A percentile compares a stretch with the other conserved stretches of the same genome.
Conservation (phyloP, 352 stramenopile genomes). For the Phytophthora rubi region DNA sequence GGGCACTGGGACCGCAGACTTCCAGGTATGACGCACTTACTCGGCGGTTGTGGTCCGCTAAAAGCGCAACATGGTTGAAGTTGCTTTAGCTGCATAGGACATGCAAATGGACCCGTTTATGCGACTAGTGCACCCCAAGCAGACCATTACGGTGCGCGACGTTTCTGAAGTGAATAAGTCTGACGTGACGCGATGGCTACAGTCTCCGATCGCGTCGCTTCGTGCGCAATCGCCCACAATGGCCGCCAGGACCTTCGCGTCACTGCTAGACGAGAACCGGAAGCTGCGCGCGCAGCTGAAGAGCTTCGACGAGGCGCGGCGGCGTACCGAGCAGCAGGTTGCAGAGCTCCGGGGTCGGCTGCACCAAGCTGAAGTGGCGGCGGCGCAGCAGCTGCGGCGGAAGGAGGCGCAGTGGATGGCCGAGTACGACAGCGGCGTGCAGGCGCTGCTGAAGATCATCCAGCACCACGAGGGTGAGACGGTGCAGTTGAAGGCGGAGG, state of each 20-base stretch:
- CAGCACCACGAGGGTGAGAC: constrained; percentile 46
- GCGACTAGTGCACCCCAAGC: background rate
- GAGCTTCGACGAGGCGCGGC: constrained; percentile 22
- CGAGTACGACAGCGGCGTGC: constrained; percentile 53
- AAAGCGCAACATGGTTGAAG: background rate
- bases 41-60: constrained; percentile 24
- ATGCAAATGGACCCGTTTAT: background rate
- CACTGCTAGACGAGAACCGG: constrained; percentile 48
- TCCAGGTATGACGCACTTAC: background rate
- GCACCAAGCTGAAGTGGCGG: constrained; percentile 29
- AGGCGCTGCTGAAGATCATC: constrained; percentile 56
- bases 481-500: constrained; percentile 15
- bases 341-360: constrained; percentile 26
- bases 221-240: constrained; percentile 7
- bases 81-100: too few species aligned
- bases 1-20: too few species aligned
- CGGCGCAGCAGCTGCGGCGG: constrained; percentile 17
- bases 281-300: constrained; percentile 45
- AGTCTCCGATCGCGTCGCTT: constrained; percentile 19
- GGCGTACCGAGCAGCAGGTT: constrained; percentile 17
- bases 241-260: background rate
- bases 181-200: background rate
- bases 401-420: constrained; percentile 48
- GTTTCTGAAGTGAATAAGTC: background rate
- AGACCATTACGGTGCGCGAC: too few species aligned